Evolutionary conservation across 208 protist species (phyloP).

Genomic region (Acanthamoeba healyi): DNA sequence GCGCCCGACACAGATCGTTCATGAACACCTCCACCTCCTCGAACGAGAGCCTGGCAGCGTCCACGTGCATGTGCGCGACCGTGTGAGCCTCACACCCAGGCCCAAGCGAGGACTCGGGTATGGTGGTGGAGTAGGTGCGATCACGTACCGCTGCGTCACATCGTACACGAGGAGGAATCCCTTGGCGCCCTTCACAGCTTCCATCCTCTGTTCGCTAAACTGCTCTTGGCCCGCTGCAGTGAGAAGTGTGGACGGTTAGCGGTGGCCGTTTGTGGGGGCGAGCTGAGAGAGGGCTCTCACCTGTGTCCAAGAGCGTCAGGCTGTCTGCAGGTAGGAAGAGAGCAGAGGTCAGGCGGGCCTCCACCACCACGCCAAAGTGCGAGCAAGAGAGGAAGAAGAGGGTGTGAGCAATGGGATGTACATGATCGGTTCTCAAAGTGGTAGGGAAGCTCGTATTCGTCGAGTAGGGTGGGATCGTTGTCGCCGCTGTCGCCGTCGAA

Average conservation of each 20-base stretch:
- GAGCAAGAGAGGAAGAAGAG: background rate
- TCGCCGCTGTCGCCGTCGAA: background rate
- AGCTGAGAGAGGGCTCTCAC: no score
- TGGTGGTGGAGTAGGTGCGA: background rate
- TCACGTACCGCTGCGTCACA: background rate
- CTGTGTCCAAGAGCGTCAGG: background rate
- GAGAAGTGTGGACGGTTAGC: background rate
- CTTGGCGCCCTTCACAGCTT: conserved; percentile 1
- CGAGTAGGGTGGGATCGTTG: background rate
- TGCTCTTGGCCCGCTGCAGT: conserved; percentile 55
- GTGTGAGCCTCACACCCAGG: background rate
- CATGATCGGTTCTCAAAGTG: background rate
- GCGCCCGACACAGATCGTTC: conserved; percentile 15
- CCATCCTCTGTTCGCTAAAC: conserved; percentile 4
- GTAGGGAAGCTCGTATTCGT: background rate
- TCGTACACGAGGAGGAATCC: conserved; percentile 64
- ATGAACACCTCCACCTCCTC: conserved; percentile 42
- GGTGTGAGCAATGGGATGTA: background rate
- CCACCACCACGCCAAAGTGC: background rate
- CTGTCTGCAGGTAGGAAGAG: background rate
- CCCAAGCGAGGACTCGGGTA: no score
- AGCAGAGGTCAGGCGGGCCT: background rate
- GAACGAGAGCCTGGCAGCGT: background rate
- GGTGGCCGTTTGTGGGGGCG: no score
- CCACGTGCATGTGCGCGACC: background rate